phyloP scores from a whole-genome alignment of 2,329 filamentous ascomycete species.

The Knoxdaviesia proteae region DNA sequence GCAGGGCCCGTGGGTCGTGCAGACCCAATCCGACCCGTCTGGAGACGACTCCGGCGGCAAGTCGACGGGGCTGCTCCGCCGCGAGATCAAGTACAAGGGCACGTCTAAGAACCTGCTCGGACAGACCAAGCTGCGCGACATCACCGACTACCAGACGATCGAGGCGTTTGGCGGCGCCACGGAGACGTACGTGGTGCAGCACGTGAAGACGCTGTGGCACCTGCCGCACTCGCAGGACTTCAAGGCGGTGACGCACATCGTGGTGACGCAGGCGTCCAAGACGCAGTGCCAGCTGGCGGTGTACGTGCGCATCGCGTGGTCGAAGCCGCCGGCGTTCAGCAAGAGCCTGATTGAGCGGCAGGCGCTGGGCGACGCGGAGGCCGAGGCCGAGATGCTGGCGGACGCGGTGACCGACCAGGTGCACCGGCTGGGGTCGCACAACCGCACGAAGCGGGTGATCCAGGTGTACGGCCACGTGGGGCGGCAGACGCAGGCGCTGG shows the following conservation, averaged over 20 bases:
- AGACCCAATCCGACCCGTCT: constrained; percentile 21
- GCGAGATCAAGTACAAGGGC: constrained; percentile 66
- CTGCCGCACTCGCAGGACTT: constrained; percentile 64
- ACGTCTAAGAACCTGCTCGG: constrained; percentile 45
- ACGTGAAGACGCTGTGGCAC: constrained; percentile 54
- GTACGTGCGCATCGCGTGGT: constrained; percentile 77
- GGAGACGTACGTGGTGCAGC: constrained; percentile 38
- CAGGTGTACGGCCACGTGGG: constrained; percentile 63
- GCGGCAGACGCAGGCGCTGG: constrained; percentile 40
- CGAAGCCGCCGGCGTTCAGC: constrained; percentile 39
- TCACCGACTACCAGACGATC: constrained; percentile 70
- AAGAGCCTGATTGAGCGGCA: constrained; percentile 43
- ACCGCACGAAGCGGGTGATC: constrained; percentile 56
- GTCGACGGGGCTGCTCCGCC: constrained; percentile 41
- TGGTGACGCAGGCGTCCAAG: constrained; percentile 85
- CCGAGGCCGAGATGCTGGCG: constrained; percentile 53
- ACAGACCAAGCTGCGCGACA: constrained; percentile 34
- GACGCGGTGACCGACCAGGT: constrained; percentile 64
- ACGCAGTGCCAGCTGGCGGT: constrained; percentile 81
- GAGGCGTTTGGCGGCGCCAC: constrained; percentile 63
- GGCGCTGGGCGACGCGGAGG: constrained; percentile 54
- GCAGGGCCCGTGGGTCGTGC: constrained; percentile 63
- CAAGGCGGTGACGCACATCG: constrained; percentile 69
- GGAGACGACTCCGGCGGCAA: no score
- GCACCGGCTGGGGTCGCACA: constrained; percentile 49